Base-by-base conservation (phyloP, 106 monocot genomes). In the Xerophyta viscosa region DNA sequence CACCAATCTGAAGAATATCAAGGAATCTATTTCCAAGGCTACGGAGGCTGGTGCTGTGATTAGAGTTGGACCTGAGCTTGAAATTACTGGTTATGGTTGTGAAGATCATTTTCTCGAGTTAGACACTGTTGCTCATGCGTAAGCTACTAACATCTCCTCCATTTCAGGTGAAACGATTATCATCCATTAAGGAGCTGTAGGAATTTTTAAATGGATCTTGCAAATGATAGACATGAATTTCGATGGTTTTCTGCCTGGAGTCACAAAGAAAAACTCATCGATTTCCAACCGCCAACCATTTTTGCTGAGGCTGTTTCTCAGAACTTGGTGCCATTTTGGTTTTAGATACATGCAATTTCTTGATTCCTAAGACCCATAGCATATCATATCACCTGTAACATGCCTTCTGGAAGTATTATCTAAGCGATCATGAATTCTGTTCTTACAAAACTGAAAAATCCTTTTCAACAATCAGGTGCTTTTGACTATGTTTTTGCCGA, bases 71-170 rank as follows among this genome's bases (percentile, higher is more conserved):
- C 96, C 96, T 2, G 96, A 98, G 74, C 96, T 98, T 18, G 96
- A 98, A 73, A 69, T 98, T 45, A 72, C 96, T 28, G 96, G 96
- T 18, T 98, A 98, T 57, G 96, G 96, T 0, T 98, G 96, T 58
- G 96, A 98, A 70, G 96, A 98, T 63, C 96, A 98, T 58, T 98
- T 90, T 63, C 71, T 98, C 50, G 96, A 98, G 73, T 73, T 89
- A 57, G 96, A 98, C 21, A 98, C 89, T 27, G 74, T 85, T 2
- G 46, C 71, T 24, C 96, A 98, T 61, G 61, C 96, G 96, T 98
- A 48, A n/a, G n/a, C n/a, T n/a, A 78, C 81, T 67, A 48, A n/a
- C 21, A n/a, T n/a, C n/a, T n/a, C n/a, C n/a, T n/a, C n/a, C n/a
- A n/a, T n/a, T n/a, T n/a, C n/a, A n/a, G n/a, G n/a, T n/a, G n/a